Evolutionary conservation across 805 yeast species (phyloP).

Genomic region (Kuraishia ogatae): DNA sequence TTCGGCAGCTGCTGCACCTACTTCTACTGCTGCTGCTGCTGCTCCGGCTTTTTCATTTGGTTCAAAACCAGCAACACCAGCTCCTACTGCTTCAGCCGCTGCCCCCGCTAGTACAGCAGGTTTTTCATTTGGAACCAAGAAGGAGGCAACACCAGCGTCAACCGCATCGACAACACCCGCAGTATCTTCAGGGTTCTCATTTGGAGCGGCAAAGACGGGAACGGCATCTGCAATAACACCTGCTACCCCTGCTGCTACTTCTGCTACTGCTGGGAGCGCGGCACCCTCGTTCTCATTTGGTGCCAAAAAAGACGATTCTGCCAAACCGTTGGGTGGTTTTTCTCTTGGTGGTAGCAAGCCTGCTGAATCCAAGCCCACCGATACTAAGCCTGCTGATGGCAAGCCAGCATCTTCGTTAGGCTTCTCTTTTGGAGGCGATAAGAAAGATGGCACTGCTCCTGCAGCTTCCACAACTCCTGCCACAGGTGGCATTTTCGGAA

Average conservation of each 20-base stretch:
- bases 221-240: not conserved
- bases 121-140: conserved; percentile 7
- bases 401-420: conserved; percentile 4
- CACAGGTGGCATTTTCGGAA: conserved; percentile 2
- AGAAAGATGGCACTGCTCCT: not conserved
- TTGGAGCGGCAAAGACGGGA: conserved; percentile 5
- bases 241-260: not conserved
- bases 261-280: not conserved
- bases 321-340: conserved; percentile 1
- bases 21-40: not conserved
- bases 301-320: conserved; percentile 1
- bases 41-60: not conserved
- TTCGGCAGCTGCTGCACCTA: not conserved
- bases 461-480: conserved; percentile 2
- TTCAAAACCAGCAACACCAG: not conserved
- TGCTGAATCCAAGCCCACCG: conserved; percentile 3
- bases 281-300: conserved; percentile 1
- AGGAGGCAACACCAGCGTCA: not conserved
- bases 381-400: conserved; percentile 4
- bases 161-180: not conserved
- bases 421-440: conserved; percentile 6
- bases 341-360: conserved; percentile 5
- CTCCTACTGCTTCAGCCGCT: conserved; percentile 1
- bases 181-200: conserved; percentile 6
- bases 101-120: conserved; percentile 4